Base-by-base conservation (phyloP, 352 stramenopile genomes). In the Saprolegnia parasitica region DNA sequence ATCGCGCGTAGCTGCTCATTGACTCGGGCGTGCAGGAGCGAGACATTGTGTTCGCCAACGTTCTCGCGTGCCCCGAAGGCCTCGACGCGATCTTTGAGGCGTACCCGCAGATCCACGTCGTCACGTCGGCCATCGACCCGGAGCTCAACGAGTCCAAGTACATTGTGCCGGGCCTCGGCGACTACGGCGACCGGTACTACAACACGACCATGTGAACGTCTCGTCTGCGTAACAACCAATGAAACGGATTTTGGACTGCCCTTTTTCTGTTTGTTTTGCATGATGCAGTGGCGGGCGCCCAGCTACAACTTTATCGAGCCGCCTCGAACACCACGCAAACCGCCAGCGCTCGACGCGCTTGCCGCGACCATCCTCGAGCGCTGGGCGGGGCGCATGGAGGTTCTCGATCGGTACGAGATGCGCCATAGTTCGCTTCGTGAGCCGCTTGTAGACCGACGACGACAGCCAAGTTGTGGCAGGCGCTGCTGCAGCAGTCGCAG, bases 181-280 rank as follows among this genome's bases (percentile, higher is more conserved):
- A 98, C 83, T 99, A 97, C 75, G 93, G 93, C 26, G 95, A 98
- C 77, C 83, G 93, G 61, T 98, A 96, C 78, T 98, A 70, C 54
- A 70, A 70, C 54, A 70, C 63, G 26, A 61, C 21, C 54, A 63
- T 52, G 18, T 70, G 62, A 62, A n/a, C n/a, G 55, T 15, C 20
- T 1, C 8, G 1, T 40, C 11, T 21, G 11, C 24, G 52, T 18
- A 60, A 60, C 35, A 60, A 60, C 35, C 24, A 55, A 60, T 18
- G 24, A 60, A 60, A 60, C 35, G 52, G 52, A 35, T 35, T 35
- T 35, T 35, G 29, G 29, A 35, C 29, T 35, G 29, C 29, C 29
- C 5, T 40, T 15, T n/a, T 52, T n/a, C n/a, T n/a, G n/a, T n/a
- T n/a, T n/a, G 42, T 49, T 49, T 49, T 49, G 42, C 11, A 10